Percentiles rank a stretch among this genome's conserved stretches.
Evolutionary conservation across 441 rosid genomes (phyloP).

Genomic region (Viola pubescens): DNA sequence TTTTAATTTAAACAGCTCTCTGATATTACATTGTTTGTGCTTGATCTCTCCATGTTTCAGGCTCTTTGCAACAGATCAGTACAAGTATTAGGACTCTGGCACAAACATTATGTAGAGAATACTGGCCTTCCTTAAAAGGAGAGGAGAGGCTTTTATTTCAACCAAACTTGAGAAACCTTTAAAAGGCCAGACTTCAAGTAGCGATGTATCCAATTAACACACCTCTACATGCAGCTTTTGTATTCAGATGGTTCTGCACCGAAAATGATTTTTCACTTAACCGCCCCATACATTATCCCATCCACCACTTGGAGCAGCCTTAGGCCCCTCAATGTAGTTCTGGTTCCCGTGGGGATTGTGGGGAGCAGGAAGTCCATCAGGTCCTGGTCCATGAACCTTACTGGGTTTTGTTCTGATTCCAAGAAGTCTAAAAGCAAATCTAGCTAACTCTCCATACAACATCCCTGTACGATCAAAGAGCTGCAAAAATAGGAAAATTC

Average conservation of each 20-base stretch:
- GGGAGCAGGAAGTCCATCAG: conserved; percentile 50
- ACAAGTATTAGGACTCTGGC: background rate
- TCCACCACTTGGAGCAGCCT: conserved; percentile 55
- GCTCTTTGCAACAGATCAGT: background rate
- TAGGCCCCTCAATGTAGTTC: conserved; percentile 70
- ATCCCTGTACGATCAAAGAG: conserved; percentile 82
- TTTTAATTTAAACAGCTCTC: no score
- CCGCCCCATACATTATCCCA: conserved; percentile 95
- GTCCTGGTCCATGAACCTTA: conserved; percentile 56
- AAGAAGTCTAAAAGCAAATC: conserved; percentile 78
- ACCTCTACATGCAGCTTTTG: background rate
- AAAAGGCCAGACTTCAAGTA: conserved; percentile 2
- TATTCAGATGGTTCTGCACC: background rate
- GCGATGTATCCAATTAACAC: conserved; percentile 8
- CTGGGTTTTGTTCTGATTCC: conserved; percentile 69
- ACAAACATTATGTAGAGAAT: conserved; percentile 1
- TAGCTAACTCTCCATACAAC: conserved; percentile 87
- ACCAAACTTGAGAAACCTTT: background rate
- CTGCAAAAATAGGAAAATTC: conserved; percentile 30
- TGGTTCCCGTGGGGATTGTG: conserved; percentile 51
- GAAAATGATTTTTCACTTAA: background rate
- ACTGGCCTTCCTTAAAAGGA: background rate
- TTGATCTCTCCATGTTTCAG: background rate
- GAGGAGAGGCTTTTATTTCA: conserved; percentile 9
- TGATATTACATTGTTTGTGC: no score